A percentile compares a stretch with the other conserved stretches of the same genome.
Evolutionary conservation across 2,329 filamentous ascomycete species (phyloP).

Genomic region (Monosporascus sp.): DNA sequence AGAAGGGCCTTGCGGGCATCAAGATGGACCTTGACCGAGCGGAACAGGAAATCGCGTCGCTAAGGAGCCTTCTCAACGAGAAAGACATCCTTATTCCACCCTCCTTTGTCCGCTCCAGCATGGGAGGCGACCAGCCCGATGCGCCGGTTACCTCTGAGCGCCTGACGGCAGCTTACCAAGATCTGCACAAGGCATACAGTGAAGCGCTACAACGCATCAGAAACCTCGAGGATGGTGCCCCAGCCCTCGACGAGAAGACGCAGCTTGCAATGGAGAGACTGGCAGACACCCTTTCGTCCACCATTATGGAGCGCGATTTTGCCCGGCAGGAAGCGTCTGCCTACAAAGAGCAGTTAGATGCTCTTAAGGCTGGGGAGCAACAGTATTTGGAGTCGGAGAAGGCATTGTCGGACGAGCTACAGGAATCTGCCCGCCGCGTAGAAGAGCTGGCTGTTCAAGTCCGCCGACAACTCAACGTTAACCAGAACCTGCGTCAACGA

Average conservation of each 20-base stretch:
- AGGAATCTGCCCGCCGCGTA: conserved; percentile 68
- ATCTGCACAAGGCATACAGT: conserved; percentile 66
- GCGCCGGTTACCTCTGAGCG: conserved; percentile 61
- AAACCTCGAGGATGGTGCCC: conserved; percentile 49
- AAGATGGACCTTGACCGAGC: conserved; percentile 97
- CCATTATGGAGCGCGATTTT: conserved; percentile 67
- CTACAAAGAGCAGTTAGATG: conserved; percentile 56
- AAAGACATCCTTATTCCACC: conserved; percentile 74
- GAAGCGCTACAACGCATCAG: conserved; percentile 63
- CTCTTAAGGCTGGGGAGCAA: conserved; percentile 51
- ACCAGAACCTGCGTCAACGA: conserved; percentile 67
- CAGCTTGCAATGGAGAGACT: conserved; percentile 58
- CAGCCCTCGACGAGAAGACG: conserved; percentile 51
- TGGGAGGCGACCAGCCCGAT: conserved; percentile 32
- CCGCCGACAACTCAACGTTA: conserved; percentile 71
- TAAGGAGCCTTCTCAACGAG: conserved; percentile 72
- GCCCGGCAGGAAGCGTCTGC: conserved; percentile 59
- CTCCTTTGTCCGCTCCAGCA: conserved; percentile 42
- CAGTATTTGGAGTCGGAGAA: conserved; percentile 54
- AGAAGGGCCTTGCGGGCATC: conserved; percentile 79
- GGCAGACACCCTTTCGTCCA: conserved; percentile 62
- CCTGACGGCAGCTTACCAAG: conserved; percentile 66
- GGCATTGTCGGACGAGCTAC: conserved; percentile 63
- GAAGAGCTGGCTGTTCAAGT: conserved; percentile 77
- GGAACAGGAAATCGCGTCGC: conserved; percentile 83